These are phyloP conservation scores for Aphanomyces euteiches DNA, from an alignment of 352 stramenopile species.

Conservation along the genomic window DNA sequence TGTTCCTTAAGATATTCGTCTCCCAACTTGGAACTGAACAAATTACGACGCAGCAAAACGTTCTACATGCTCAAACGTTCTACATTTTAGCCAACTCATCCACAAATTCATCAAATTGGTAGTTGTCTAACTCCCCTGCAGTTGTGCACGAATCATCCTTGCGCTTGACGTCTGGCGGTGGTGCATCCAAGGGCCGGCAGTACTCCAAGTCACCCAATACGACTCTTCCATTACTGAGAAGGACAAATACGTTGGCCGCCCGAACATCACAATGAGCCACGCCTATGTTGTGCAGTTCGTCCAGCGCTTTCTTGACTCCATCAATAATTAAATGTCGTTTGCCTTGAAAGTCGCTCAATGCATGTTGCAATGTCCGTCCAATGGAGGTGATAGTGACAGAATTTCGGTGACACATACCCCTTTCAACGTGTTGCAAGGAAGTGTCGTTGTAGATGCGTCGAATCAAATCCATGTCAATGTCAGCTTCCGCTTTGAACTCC, in stretches of 20 bases:
- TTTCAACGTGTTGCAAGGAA: background rate
- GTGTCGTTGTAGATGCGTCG: background rate
- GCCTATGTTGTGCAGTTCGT: background rate
- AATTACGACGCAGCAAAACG: too few species aligned
- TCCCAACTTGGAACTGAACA: too few species aligned
- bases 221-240: background rate
- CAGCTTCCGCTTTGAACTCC: too few species aligned
- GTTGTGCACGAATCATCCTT: slow-evolving; percentile 8
- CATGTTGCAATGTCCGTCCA: background rate
- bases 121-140: slow-evolving; percentile 2
- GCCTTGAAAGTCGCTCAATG: background rate
- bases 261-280: background rate
- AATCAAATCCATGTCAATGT: too few species aligned
- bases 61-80: too few species aligned
- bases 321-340: background rate
- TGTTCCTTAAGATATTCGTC: too few species aligned
- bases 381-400: background rate
- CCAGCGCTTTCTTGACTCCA: background rate
- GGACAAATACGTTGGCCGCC: slow-evolving; percentile 3
- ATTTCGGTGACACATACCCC: background rate
- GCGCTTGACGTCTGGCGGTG: slow-evolving; percentile 3
- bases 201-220: slow-evolving; percentile 1
- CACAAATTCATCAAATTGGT: background rate
- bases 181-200: slow-evolving; percentile 1
- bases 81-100: slow-evolving; percentile 7